Evolutionary conservation across 225 moss, liverwort and hornwort species (phyloP).

Genomic region (Sphagnum tenellum): DNA sequence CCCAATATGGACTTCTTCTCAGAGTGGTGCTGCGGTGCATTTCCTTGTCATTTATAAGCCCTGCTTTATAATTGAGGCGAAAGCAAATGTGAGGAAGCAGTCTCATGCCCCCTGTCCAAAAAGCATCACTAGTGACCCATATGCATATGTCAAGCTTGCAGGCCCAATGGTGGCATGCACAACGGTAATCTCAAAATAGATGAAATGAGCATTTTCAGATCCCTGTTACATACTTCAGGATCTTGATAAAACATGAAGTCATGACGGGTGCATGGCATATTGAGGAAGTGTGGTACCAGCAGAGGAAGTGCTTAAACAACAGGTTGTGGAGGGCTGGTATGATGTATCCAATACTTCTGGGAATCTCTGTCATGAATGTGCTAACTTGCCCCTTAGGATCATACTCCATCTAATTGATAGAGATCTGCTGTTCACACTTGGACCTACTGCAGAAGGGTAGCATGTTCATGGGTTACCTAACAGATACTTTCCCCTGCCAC

Average conservation of each 20-base stretch:
- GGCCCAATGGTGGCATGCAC: conserved; percentile 80
- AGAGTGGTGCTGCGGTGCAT: conserved; percentile 48
- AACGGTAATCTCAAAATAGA: conserved; percentile 37
- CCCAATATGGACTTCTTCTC: conserved; percentile 87
- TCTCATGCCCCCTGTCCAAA: conserved; percentile 28
- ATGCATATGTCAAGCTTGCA: conserved; percentile 57
- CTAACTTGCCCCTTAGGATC: conserved; percentile 41
- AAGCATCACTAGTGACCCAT: conserved; percentile 75
- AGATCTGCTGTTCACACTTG: conserved; percentile 32
- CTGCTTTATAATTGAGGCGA: conserved; percentile 22
- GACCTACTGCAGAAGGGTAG: conserved; percentile 34
- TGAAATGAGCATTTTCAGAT: conserved; percentile 78
- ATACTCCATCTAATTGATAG: conserved; percentile 36
- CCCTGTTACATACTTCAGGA: conserved; percentile 63
- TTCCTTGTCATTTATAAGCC: conserved; percentile 41
- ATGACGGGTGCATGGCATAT: conserved; percentile 70
- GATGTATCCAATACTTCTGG: conserved; percentile 34
- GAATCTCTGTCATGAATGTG: conserved; percentile 39
- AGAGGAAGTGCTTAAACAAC: conserved; percentile 20
- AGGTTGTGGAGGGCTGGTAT: conserved; percentile 60
- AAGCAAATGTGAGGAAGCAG: conserved; percentile 15
- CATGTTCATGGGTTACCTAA: conserved; percentile 48
- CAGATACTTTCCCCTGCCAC: conserved; percentile 61
- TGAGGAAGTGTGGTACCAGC: conserved; percentile 50
- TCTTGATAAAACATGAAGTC: conserved; percentile 76